Conservation (phyloP, 2,329 filamentous ascomycete genomes). For the Balansia obtecta region DNA sequence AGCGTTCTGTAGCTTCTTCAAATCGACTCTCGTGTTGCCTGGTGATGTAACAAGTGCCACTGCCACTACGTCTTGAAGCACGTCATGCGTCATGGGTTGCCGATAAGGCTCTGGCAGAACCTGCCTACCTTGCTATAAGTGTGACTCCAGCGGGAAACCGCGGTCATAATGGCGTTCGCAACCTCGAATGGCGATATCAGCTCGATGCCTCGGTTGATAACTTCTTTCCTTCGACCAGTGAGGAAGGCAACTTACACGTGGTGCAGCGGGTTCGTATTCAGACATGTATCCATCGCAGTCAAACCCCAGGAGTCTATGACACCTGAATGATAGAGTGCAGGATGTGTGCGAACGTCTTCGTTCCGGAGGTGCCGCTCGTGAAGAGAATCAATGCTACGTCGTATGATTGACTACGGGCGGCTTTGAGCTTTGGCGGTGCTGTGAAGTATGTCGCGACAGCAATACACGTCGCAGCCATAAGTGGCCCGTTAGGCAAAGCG, state of each 20-base stretch:
- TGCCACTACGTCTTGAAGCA: slow-evolving; percentile 44
- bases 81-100: slow-evolving; percentile 37
- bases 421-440: slow-evolving; percentile 27
- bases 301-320: slow-evolving; percentile 42
- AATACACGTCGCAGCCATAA: slow-evolving; percentile 37
- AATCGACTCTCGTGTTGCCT: slow-evolving; percentile 29
- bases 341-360: slow-evolving; percentile 45
- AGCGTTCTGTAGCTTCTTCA: slow-evolving; percentile 34
- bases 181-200: slow-evolving; percentile 47
- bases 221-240: slow-evolving; percentile 42
- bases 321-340: slow-evolving; percentile 37
- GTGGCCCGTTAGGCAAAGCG: slow-evolving; percentile 39
- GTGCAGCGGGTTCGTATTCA: slow-evolving; percentile 49
- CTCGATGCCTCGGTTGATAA: slow-evolving; percentile 45
- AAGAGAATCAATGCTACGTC: slow-evolving; percentile 41
- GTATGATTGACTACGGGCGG: slow-evolving; percentile 27
- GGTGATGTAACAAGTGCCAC: slow-evolving; percentile 36
- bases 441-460: slow-evolving; percentile 37
- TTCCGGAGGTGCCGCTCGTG: slow-evolving; percentile 45
- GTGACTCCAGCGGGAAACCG: slow-evolving; percentile 28
- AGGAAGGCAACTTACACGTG: slow-evolving; percentile 32
- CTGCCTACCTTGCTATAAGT: slow-evolving; percentile 34
- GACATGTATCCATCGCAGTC: slow-evolving; percentile 31
- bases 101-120: slow-evolving; percentile 43
- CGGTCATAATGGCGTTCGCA: slow-evolving; percentile 41